These are phyloP conservation scores for Tolypocladium ovalisporum DNA, from an alignment of 2,329 filamentous ascomycete species.

Conservation along the genomic window DNA sequence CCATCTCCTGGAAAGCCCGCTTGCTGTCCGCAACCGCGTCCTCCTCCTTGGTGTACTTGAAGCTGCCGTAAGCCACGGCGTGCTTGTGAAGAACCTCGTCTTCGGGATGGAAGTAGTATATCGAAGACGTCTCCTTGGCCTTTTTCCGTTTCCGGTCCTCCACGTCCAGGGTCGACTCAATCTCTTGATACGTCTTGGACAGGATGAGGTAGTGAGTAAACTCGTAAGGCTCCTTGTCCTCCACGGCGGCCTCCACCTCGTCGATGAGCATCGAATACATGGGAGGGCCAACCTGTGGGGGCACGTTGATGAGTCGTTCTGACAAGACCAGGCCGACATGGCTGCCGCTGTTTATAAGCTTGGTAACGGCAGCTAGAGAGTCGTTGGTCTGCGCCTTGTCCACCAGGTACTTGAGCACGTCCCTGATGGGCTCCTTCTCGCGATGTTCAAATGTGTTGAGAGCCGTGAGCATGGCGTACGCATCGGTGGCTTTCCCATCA, in stretches of 20 bases:
- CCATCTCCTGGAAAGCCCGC: constrained; percentile 86
- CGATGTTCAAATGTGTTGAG: constrained; percentile 73
- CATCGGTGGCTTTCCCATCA: constrained; percentile 86
- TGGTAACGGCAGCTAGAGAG: constrained; percentile 43
- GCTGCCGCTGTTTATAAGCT: constrained; percentile 40
- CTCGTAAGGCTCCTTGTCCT: constrained; percentile 83
- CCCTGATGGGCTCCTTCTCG: constrained; percentile 60
- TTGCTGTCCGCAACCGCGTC: constrained; percentile 83
- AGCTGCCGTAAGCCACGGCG: constrained; percentile 58
- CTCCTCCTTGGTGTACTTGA: constrained; percentile 69
- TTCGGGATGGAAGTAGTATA: constrained; percentile 91
- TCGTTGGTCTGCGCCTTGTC: constrained; percentile 42
- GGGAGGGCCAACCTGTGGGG: constrained; percentile 81
- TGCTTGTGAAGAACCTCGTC: constrained; percentile 80
- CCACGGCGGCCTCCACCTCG: constrained; percentile 78
- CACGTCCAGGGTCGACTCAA: constrained; percentile 67
- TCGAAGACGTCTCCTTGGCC: constrained; percentile 46
- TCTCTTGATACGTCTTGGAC: constrained; percentile 86
- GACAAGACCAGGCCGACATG: constrained; percentile 81
- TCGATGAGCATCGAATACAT: constrained; percentile 92
- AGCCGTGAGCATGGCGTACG: constrained; percentile 85
- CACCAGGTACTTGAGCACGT: constrained; percentile 61
- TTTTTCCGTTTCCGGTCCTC: constrained; percentile 53
- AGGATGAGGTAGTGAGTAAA: constrained; percentile 90
- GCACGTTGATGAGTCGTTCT: constrained; percentile 93